A percentile compares a stretch with the other conserved stretches of the same genome.
Conservation (phyloP, 495 filamentous ascomycete species). For the Lichenothelia convexa region DNA sequence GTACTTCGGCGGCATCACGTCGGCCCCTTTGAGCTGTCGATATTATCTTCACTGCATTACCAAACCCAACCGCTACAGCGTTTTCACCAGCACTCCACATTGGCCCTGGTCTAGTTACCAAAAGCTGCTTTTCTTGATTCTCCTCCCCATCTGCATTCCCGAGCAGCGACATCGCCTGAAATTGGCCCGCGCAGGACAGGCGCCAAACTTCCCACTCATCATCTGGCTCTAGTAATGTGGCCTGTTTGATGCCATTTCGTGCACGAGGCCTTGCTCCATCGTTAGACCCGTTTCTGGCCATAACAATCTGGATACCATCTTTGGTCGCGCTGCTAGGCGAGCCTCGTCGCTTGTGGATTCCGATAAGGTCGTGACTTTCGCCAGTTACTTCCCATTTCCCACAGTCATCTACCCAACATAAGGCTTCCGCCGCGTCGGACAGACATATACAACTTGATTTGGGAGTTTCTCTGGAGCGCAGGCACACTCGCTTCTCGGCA, state of each 20-base stretch:
- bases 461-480: constrained; percentile 7
- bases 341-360: background rate
- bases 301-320: background rate
- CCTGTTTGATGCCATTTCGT: background rate
- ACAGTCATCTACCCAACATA: constrained; percentile 20
- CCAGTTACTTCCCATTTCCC: constrained; percentile 29
- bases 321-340: no score
- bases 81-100: constrained; percentile 35
- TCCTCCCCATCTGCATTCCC: background rate
- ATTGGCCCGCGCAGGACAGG: constrained; percentile 29
- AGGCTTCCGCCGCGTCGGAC: constrained; percentile 14
- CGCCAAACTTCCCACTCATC: constrained; percentile 51
- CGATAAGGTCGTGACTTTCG: constrained; percentile 13
- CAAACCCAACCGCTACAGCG: constrained; percentile 45
- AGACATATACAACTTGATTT: constrained; percentile 14
- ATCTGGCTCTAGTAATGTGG: constrained; percentile 3
- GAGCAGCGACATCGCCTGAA: constrained; percentile 18
- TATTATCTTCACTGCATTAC: constrained; percentile 50
- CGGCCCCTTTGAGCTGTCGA: no score
- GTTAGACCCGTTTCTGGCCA: background rate
- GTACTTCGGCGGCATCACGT: no score
- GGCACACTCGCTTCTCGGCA: constrained; percentile 10
- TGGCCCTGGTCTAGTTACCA: constrained; percentile 41
- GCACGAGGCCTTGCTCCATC: background rate
- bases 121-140: constrained; percentile 27